Conservation (phyloP, 2,329 filamentous ascomycete genomes). For the Alternaria sp. region DNA sequence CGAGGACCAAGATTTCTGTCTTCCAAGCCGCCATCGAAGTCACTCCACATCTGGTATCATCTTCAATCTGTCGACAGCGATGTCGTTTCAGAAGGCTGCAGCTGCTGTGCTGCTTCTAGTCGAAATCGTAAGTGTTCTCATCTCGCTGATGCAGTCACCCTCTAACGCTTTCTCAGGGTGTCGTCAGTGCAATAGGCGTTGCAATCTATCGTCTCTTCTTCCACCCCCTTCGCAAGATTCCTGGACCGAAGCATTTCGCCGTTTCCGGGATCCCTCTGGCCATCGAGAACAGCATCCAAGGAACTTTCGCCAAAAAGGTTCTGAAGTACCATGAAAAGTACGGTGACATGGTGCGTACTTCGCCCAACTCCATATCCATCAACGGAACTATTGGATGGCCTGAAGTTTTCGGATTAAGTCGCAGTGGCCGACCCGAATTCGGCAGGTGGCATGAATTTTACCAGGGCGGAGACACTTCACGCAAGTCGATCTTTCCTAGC, state of each 20-base stretch:
- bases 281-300: background rate
- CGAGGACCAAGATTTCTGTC: background rate
- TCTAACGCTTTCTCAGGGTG: background rate
- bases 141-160: background rate
- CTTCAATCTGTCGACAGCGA: background rate
- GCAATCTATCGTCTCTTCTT: constrained; percentile 24
- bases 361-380: constrained; percentile 9
- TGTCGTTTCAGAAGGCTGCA: background rate
- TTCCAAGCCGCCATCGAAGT: background rate
- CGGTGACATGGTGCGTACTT: constrained; percentile 15
- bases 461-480: background rate
- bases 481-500: constrained; percentile 3
- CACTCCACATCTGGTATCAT: too few species aligned
- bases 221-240: constrained; percentile 26
- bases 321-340: constrained; percentile 7
- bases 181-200: background rate
- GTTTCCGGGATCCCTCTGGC: constrained; percentile 3
- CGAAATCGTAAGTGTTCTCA: background rate
- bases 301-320: background rate
- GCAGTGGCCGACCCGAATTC: background rate
- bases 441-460: background rate
- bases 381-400: constrained; percentile 40
- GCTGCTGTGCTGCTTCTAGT: background rate
- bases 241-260: constrained; percentile 33
- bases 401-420: constrained; percentile 44